Percentiles rank a stretch among this genome's conserved stretches.
Evolutionary conservation across 306 rosid species (phyloP).

Genomic region (Hylodesmum podocarpum): DNA sequence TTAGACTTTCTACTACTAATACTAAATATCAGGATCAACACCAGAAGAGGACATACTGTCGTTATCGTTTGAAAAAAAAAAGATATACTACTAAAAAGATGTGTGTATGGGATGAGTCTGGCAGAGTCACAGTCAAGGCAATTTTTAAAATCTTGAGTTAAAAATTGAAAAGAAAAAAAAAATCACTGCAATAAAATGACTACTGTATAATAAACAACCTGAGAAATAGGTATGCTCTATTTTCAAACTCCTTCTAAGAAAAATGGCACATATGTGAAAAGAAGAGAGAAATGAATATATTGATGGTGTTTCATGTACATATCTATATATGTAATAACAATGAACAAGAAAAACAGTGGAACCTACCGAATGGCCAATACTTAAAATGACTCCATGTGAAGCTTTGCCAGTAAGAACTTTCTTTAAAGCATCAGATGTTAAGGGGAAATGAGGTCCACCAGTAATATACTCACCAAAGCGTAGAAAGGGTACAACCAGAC

Average conservation of each 20-base stretch:
- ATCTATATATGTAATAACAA: background rate
- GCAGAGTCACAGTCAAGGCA: background rate
- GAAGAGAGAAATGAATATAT: background rate
- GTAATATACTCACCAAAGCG: conserved; percentile 82
- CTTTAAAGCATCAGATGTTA: conserved; percentile 84
- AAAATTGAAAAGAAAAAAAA: background rate
- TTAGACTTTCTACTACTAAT: too few species aligned
- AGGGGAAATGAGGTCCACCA: conserved; percentile 79
- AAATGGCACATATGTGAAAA: background rate
- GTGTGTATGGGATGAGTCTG: background rate
- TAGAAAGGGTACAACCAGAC: conserved; percentile 84
- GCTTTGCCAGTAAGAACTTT: conserved; percentile 85
- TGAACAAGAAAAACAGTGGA: conserved; percentile 26
- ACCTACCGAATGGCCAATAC: conserved; percentile 83
- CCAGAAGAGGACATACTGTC: background rate
- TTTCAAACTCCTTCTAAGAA: background rate
- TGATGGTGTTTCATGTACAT: background rate
- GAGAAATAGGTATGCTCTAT: background rate
- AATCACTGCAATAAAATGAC: background rate
- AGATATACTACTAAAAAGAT: background rate
- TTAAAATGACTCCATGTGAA: conserved; percentile 63
- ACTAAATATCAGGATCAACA: background rate
- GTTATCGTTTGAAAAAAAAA: background rate
- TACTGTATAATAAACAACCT: background rate
- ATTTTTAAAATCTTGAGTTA: background rate